Percentiles rank a stretch among this genome's conserved stretches.
phyloP scores from a whole-genome alignment of 164 flowering plant species.

The Liriodendron chinense region DNA sequence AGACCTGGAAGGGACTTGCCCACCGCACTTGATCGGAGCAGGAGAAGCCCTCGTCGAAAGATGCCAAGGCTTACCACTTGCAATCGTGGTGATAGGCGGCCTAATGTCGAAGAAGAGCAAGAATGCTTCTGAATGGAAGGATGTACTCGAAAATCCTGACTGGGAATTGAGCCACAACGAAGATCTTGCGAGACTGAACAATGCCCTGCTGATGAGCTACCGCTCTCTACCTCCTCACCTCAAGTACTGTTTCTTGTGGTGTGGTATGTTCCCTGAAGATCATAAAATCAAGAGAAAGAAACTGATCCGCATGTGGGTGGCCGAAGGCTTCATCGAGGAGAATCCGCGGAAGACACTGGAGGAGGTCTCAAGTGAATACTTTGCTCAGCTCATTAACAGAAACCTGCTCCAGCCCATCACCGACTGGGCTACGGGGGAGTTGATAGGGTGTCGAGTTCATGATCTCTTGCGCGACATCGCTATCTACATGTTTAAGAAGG shows the following conservation, averaged over 20 bases:
- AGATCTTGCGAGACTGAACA: neutral
- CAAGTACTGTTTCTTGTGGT: conserved; percentile 16
- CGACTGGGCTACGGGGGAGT: too few species aligned
- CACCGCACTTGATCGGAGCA: neutral
- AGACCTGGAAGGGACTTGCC: neutral
- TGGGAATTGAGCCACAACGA: neutral
- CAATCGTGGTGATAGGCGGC: neutral
- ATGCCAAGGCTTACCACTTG: conserved; percentile 8
- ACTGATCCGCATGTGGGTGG: conserved; percentile 49
- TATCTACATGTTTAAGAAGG: conserved; percentile 21
- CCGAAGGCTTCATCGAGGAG: conserved; percentile 42
- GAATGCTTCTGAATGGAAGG: neutral
- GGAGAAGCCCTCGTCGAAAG: neutral
- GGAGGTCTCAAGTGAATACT: conserved; percentile 44
- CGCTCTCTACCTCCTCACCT: neutral
- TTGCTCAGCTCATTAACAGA: conserved; percentile 36
- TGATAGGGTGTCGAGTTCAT: conserved; percentile 29
- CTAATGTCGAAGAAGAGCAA: neutral
- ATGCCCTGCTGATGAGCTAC: neutral
- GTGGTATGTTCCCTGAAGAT: conserved; percentile 35
- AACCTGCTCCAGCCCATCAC: conserved; percentile 28
- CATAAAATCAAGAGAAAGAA: conserved; percentile 29
- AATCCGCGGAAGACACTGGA: conserved; percentile 34
- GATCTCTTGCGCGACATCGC: conserved; percentile 46
- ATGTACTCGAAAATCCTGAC: neutral